phyloP scores from a whole-genome alignment of 2,329 filamentous ascomycete genomes.

The Apiospora malaysiana region DNA sequence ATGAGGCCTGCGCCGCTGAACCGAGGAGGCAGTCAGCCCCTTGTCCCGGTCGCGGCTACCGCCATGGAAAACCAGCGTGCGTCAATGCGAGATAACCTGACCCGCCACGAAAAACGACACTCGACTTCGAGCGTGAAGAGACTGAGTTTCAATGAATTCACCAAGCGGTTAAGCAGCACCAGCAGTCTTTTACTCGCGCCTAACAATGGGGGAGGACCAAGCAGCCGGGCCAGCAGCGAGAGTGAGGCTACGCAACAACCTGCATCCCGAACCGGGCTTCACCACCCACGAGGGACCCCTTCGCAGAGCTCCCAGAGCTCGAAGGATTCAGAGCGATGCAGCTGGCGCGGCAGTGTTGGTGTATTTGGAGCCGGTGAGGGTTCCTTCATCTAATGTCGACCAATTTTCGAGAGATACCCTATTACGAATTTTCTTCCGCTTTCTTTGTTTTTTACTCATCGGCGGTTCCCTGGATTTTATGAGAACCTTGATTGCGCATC shows the following conservation, averaged over 20 bases:
- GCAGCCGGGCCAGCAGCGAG: slow-evolving; percentile 56
- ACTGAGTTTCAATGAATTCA: slow-evolving; percentile 66
- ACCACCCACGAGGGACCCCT: slow-evolving; percentile 39
- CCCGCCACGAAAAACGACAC: slow-evolving; percentile 52
- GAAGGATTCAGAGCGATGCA: slow-evolving; percentile 52
- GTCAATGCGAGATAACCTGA: slow-evolving; percentile 42
- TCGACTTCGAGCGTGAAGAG: slow-evolving; percentile 62
- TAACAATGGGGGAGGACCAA: slow-evolving; percentile 54
- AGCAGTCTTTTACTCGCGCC: slow-evolving; percentile 65
- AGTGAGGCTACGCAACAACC: slow-evolving; percentile 45
- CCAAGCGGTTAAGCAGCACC: slow-evolving; percentile 64
- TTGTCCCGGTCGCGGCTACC: slow-evolving; percentile 42
- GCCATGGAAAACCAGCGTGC: slow-evolving; percentile 34
- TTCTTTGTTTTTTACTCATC: neutral
- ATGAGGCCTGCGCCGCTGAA: slow-evolving; percentile 50
- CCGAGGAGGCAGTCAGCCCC: slow-evolving; percentile 55
- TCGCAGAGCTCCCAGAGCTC: slow-evolving; percentile 45
- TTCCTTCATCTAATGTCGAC: slow-evolving; percentile 54
- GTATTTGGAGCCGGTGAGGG: slow-evolving; percentile 58
- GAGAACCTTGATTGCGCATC: neutral
- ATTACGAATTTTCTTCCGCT: slow-evolving; percentile 16
- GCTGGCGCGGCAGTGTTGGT: slow-evolving; percentile 63
- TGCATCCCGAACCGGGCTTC: slow-evolving; percentile 40
- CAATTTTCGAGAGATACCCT: slow-evolving; percentile 18
- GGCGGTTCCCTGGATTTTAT: neutral